These are phyloP conservation scores for Colletotrichum higginsianum DNA, from an alignment of 2,329 filamentous ascomycete species.

Conservation along the genomic window DNA sequence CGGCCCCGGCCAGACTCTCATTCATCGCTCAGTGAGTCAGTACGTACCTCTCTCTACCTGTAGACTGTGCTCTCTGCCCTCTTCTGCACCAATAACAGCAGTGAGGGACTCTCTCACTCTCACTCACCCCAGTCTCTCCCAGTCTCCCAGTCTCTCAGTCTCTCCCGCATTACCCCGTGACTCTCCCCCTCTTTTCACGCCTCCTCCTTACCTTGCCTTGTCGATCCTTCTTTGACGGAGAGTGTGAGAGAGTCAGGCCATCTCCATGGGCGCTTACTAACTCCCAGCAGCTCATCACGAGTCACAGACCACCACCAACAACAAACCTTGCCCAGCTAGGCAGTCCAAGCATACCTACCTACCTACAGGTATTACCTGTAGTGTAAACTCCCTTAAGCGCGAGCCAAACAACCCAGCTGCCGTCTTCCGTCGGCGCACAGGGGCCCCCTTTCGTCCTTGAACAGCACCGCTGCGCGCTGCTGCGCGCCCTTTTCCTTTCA, in stretches of 20 bases:
- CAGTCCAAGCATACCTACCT: background rate
- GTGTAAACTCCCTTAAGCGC: too few relatives aligned
- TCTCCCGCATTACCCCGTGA: background rate
- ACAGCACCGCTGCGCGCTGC: background rate
- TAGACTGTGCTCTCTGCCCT: too few relatives aligned
- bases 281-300: background rate
- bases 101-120: too few relatives aligned
- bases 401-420: background rate
- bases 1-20: background rate
- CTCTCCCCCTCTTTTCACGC: background rate
- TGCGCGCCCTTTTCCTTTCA: background rate
- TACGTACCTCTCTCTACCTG: background rate
- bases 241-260: background rate
- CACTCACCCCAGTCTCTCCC: too few relatives aligned
- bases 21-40: too few relatives aligned
- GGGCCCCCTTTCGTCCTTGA: background rate
- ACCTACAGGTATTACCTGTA: background rate
- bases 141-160: too few relatives aligned
- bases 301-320: background rate
- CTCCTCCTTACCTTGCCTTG: background rate
- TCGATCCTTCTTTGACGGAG: background rate
- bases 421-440: background rate
- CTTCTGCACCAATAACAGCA: too few relatives aligned
- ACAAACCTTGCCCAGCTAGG: background rate
- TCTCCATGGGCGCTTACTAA: conserved; percentile 24